Evolutionary conservation across 352 stramenopile species (phyloP), one percentile per base, ranked within the genome.

Genomic region (Pythium utonaiense): DNA sequence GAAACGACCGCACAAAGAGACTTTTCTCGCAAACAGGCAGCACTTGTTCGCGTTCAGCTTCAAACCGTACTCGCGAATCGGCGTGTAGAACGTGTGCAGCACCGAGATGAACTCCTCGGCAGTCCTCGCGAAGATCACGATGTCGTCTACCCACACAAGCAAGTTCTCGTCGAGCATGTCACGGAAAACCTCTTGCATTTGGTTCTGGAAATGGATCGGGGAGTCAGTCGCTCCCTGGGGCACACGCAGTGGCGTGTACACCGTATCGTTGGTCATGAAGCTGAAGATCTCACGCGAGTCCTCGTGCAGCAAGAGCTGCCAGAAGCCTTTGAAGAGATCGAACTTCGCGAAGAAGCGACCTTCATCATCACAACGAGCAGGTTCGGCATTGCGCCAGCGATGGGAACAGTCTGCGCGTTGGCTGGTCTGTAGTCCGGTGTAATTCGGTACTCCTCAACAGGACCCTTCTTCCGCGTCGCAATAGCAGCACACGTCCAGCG

Each of bases 321-420:
- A 66, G 38, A 60, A 66, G n/a, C 59, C 59, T 13, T 66, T 66
- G 36, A 66, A 66, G 25, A 53, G 31, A 30, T 64, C 59, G 27
- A 44, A 44, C 36, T 16, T 44, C 9, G 10, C 36, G 17, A 44
- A 21, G 36, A 19, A 44, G 36, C 36, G 36, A 8, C 36, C 36
- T 19, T 44, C 10, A 21, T 16, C 17, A 21, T 44, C 17, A 19
- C 36, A 21, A 44, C 6, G 9, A 19, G 17, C 3, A 44, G 6
- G 36, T 44, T 7, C 6, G 36, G 36, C 36, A 44, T 44, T 6
- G 36, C 19, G 4, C 36, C 36, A 6, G 36, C 36, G 17, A 44
- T 16, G 9, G 36, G 36, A 6, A 44, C 36, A 8, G 17, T 44
- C 36, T 21, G 9, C 36, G 36, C 36, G 17, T 44, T 44, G 36